These are phyloP conservation scores for Chaetothyriales sp. DNA, from an alignment of 2,329 filamentous ascomycete genomes.

Conservation along the genomic window DNA sequence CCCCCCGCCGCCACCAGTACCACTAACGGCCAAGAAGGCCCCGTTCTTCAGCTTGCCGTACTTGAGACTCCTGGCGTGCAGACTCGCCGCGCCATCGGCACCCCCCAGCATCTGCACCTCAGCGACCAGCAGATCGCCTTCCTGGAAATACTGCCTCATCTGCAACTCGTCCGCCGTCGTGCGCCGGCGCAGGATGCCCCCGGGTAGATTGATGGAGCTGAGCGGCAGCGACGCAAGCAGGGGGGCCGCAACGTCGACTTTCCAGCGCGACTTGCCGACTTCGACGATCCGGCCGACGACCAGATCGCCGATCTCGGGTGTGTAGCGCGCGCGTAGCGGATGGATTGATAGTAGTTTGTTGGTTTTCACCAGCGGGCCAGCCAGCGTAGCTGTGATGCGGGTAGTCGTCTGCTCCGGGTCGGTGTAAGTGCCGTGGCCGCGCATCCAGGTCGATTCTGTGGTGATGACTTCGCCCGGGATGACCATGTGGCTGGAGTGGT, in stretches of 20 bases:
- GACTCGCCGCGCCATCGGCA: slow-evolving; percentile 67
- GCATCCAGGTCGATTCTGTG: slow-evolving; percentile 93
- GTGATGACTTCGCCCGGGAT: slow-evolving; percentile 85
- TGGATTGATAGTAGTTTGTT: slow-evolving; percentile 93
- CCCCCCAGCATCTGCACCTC: slow-evolving; percentile 78
- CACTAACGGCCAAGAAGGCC: slow-evolving; percentile 68
- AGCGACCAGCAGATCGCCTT: slow-evolving; percentile 85
- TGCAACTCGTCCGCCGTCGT: slow-evolving; percentile 95
- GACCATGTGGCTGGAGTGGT: slow-evolving; percentile 43
- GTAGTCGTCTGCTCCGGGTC: slow-evolving; percentile 33
- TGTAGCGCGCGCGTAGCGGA: slow-evolving; percentile 82
- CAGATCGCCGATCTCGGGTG: slow-evolving; percentile 88
- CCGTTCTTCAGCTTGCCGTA: slow-evolving; percentile 95
- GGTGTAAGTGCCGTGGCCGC: slow-evolving; percentile 81
- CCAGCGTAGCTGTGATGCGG: slow-evolving; percentile 76
- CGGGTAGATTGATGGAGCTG: slow-evolving; percentile 83
- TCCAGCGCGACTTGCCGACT: slow-evolving; percentile 88
- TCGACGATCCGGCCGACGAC: slow-evolving; percentile 88
- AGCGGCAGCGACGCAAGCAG: slow-evolving; percentile 76
- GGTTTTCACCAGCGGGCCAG: slow-evolving; percentile 78
- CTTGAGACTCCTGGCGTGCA: slow-evolving; percentile 81
- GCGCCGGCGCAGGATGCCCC: slow-evolving; percentile 77
- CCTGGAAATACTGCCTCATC: slow-evolving; percentile 91
- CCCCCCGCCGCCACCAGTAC: slow-evolving; percentile 61
- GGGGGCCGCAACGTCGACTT: slow-evolving; percentile 80